Evolutionary conservation across 768 basidiomycete genomes (phyloP).

Genomic region (Boletales sp.): DNA sequence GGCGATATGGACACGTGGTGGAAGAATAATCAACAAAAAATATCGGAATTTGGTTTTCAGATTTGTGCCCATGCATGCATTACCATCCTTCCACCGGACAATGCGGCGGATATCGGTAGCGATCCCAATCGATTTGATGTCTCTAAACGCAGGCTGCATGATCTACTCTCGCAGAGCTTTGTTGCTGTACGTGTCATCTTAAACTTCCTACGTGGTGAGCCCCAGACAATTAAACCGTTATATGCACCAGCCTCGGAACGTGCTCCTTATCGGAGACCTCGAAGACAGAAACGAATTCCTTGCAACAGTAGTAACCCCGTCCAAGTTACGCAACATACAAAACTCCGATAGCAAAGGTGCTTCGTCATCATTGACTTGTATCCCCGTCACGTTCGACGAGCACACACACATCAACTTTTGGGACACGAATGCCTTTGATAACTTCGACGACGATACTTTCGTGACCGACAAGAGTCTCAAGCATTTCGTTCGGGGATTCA

Average conservation of each 20-base stretch:
- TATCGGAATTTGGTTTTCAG: conserved; percentile 28
- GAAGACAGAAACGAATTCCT: conserved; percentile 14
- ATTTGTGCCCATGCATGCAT: conserved; percentile 37
- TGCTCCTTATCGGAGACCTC: conserved; percentile 15
- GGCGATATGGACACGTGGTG: conserved; percentile 36
- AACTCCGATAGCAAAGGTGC: not conserved
- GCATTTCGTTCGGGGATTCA: conserved; percentile 13
- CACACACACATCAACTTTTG: conserved; percentile 18
- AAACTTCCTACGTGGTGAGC: not conserved
- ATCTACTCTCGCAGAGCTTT: conserved; percentile 4
- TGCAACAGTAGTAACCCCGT: not conserved
- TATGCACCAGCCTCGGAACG: conserved; percentile 15
- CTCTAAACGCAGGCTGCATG: conserved; percentile 10
- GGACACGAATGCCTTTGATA: conserved; percentile 12
- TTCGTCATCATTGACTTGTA: conserved; percentile 1
- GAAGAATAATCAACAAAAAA: conserved; percentile 23
- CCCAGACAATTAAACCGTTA: not conserved
- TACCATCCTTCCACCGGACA: conserved; percentile 16
- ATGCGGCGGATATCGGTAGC: not conserved
- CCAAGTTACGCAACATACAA: not conserved
- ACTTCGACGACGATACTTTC: conserved; percentile 8
- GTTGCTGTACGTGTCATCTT: conserved; percentile 11
- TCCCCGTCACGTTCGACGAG: not conserved
- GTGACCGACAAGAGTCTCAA: conserved; percentile 14
- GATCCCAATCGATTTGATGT: conserved; percentile 7